phyloP scores from a whole-genome alignment of 2,329 filamentous ascomycete species.

The Sarocladiaceae sp. region DNA sequence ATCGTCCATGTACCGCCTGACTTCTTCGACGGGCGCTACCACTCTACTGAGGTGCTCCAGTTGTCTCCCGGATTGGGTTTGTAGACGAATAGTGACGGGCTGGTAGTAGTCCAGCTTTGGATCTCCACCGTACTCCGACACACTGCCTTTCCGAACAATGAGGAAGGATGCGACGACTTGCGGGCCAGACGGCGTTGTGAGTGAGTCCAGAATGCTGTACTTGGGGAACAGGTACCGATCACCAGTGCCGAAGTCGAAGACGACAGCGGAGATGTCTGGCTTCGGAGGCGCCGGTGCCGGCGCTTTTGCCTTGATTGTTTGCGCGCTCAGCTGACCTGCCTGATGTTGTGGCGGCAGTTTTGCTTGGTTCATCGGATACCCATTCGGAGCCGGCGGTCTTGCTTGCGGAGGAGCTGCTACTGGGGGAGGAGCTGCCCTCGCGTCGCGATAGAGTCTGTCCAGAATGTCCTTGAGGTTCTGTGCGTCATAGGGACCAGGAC shows the following conservation, averaged over 20 bases:
- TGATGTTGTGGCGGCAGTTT: conserved; percentile 11
- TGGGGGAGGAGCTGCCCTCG: conserved; percentile 25
- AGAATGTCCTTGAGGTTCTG: conserved; percentile 47
- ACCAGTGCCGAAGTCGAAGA: conserved; percentile 65
- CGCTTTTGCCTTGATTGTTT: conserved; percentile 55
- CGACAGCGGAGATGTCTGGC: conserved; percentile 58
- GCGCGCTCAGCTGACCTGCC: conserved; percentile 31
- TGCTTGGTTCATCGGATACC: neutral
- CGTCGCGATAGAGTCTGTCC: conserved; percentile 40
- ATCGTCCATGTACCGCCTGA: conserved; percentile 61
- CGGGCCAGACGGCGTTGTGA: conserved; percentile 42
- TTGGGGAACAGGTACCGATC: conserved; percentile 76
- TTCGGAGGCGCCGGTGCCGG: conserved; percentile 43
- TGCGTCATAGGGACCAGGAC: conserved; percentile 44
- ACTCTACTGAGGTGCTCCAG: conserved; percentile 56
- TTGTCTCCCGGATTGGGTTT: conserved; percentile 46
- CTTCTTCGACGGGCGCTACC: conserved; percentile 57
- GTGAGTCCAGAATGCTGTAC: conserved; percentile 68
- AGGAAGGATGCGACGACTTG: conserved; percentile 70
- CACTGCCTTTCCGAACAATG: conserved; percentile 65
- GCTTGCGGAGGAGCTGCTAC: neutral
- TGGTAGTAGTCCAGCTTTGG: conserved; percentile 67
- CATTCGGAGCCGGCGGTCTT: conserved; percentile 5
- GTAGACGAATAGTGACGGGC: conserved; percentile 60
- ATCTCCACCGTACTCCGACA: conserved; percentile 58